Evolutionary conservation across 2,329 filamentous ascomycete species (phyloP), one percentile per base, ranked within the genome.

Genomic region (Trichophyton verrucosum): DNA sequence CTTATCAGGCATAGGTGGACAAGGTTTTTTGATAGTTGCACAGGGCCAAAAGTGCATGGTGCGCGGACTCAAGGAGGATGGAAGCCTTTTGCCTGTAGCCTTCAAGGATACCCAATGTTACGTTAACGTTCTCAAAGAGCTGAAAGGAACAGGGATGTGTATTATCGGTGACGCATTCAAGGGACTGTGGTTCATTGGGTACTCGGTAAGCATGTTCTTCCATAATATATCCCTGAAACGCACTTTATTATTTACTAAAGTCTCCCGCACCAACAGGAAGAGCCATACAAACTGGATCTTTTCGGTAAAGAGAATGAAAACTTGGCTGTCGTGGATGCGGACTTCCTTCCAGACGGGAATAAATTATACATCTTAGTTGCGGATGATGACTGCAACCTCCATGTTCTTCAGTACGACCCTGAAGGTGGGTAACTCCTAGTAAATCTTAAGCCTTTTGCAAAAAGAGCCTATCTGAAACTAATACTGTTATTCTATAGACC

Each of bases 41-140:
- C 94, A 99, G 71, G 94, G 94, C 0, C 91, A 96, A 69, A 99
- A 99, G 74, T 92, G 91, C 72, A 95, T 99, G 88, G 91, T 99
- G 1, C 82, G 94, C 62, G 94, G 94, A 46, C 80, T 99, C 2
- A 96, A 96, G 72, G 94, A 99, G 73, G 94, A 99, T 70, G 90
- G 91, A 0, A 91, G 88, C 1, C 81, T 97, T 59, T 79, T 97
- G 0, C 94, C 94, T 0, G 92, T 99, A 2, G 94, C 94, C 0
- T 99, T 99, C 70, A 88, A 99, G 80, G 94, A 99, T 69, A 95
- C 96, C 85, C 94, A 89, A 75, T 95, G 89, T 73, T 94, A 96
- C 68, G 89, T 96, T 11, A 89, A 86, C 1, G 84, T 87, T n/a
- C 82, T 90, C 60, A 94, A 91, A 69, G 89, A 90, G 68, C 80